Percentiles rank a stretch among this genome's conserved stretches.
These are phyloP conservation scores for Verticillium nubilum DNA, from an alignment of 2,329 filamentous ascomycete species.

Conservation along the genomic window DNA sequence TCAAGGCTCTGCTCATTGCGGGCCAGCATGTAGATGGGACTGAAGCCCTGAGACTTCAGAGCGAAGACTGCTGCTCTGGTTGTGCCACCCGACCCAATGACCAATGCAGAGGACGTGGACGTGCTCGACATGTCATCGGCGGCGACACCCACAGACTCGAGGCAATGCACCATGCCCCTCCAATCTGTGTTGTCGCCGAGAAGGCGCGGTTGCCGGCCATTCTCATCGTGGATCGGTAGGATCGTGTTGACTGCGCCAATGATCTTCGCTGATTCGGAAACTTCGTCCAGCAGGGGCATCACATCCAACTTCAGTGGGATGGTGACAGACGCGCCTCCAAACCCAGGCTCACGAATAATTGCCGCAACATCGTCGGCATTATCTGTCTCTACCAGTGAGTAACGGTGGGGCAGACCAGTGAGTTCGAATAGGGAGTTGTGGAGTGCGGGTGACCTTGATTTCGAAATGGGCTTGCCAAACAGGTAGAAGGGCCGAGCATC, in stretches of 20 bases:
- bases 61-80: constrained; percentile 88
- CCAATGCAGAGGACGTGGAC: constrained; percentile 53
- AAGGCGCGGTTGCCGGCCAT: constrained; percentile 39
- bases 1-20: constrained; percentile 66
- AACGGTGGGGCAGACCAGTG: constrained; percentile 79
- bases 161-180: constrained; percentile 79
- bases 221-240: constrained; percentile 47
- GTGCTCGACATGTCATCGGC: constrained; percentile 22
- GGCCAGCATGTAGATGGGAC: constrained; percentile 81
- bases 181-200: constrained; percentile 94
- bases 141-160: constrained; percentile 62
- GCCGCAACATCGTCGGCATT: constrained; percentile 53
- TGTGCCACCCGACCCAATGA: constrained; percentile 89
- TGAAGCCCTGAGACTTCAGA: constrained; percentile 75
- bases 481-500: constrained; percentile 73
- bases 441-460: constrained; percentile 79
- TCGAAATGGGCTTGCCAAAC: constrained; percentile 78
- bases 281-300: constrained; percentile 71
- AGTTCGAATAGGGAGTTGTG: constrained; percentile 80
- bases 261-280: constrained; percentile 70
- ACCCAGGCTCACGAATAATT: constrained; percentile 64
- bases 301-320: constrained; percentile 92
- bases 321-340: constrained; percentile 91
- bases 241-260: constrained; percentile 97
- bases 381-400: constrained; percentile 70